A percentile compares a stretch with the other conserved stretches of the same genome.
phyloP scores from a whole-genome alignment of 169 alveolate species.

The Neospora caninum region DNA sequence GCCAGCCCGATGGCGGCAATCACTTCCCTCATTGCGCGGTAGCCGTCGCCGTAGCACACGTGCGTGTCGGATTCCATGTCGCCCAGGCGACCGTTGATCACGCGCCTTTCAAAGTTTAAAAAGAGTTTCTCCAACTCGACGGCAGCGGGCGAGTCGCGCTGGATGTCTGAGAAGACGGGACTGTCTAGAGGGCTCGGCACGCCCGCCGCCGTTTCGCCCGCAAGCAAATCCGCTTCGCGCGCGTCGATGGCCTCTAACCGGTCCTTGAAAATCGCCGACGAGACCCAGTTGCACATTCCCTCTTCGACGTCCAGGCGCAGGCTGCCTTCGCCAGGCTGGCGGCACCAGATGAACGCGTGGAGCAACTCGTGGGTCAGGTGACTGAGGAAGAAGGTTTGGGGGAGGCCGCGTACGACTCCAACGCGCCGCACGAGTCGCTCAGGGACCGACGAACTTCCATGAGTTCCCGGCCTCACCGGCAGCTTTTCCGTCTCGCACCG shows the following conservation, averaged over 20 bases:
- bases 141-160: background rate
- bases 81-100: background rate
- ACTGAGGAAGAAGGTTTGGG: background rate
- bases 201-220: background rate
- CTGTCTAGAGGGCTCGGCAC: background rate
- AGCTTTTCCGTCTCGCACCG: conserved; percentile 26
- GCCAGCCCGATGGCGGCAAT: background rate
- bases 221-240: background rate
- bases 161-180: background rate
- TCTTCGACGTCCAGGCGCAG: conserved; percentile 8
- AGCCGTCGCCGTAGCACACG: conserved; percentile 16
- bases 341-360: conserved; percentile 25
- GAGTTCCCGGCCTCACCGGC: background rate
- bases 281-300: conserved; percentile 16
- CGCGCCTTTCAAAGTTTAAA: background rate
- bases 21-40: conserved; percentile 5
- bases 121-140: background rate
- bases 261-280: background rate
- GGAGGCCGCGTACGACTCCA: conserved; percentile 12
- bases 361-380: conserved; percentile 31
- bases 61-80: conserved; percentile 18
- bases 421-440: conserved; percentile 18
- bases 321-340: conserved; percentile 13
- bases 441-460: background rate
- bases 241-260: background rate